Base-by-base conservation (phyloP, 139 green algal species). In the Volvox reticuliferus region DNA sequence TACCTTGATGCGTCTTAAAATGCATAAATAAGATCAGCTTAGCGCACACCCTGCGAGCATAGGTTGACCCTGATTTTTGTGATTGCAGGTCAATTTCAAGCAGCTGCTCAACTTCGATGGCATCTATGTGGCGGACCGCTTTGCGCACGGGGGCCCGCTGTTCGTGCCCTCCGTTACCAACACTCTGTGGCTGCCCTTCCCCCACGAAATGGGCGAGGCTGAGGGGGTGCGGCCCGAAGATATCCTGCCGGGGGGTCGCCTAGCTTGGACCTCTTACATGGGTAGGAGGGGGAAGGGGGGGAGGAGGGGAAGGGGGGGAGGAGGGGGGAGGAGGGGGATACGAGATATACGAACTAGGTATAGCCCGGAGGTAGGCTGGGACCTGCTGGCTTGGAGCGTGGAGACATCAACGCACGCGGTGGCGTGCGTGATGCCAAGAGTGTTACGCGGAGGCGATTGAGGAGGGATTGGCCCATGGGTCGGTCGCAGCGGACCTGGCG, bases 51-150 rank as follows among this genome's bases (percentile, higher is more conserved):
- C 44, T 14, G 9, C 44, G 9, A 55, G 44, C 44, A 55, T 9
- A 55, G 9, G 5, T 5, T 9, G 9, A 55, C 44, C 44, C 9
- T 55, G 5, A 55, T 9, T 55, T 55, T 55, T 55, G 44, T 55
- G 9, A 55, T 55, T 13, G 12, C 85, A 89, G 85, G 76, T 89
- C 36, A 89, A 89, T 68, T 89, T 89, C 68, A 89, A 89, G 85
- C 85, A 89, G 85, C 85, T 89, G 17, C 68, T 89, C 68, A 89
- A 89, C 69, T 89, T 89, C 17, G 85, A 89, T 71, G 85, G 85
- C 85, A 89, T 89, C 37, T 89, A 89, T 30, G 85, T 89, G 69
- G 85, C 85, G 18, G 85, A 89, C 37, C 69, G 85, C 44, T 89
- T 75, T 68, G 28, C 44, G 0, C 37, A 35, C 0, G 69, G 69